Conservation (phyloP, 345 rosid species). For the Psidium friedrichsthalianum region DNA sequence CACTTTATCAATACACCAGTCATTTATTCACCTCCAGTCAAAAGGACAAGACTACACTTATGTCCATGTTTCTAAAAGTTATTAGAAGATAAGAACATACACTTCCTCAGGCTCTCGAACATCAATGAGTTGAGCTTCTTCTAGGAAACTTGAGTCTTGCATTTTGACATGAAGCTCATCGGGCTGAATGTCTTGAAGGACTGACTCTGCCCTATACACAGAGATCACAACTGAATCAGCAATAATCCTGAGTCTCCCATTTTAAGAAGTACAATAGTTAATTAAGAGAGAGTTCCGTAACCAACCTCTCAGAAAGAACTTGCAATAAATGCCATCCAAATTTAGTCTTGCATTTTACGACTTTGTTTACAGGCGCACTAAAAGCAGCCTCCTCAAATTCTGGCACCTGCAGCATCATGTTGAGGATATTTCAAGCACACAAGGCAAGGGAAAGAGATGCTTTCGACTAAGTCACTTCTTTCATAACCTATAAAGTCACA, state of each 20-base stretch:
- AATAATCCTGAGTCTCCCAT: neutral
- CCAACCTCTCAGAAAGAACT: conserved; percentile 85
- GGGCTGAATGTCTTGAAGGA: conserved; percentile 47
- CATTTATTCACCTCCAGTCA: neutral
- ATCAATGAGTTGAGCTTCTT: conserved; percentile 77
- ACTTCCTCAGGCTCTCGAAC: conserved; percentile 93
- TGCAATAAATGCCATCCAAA: conserved; percentile 92
- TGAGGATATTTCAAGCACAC: conserved; percentile 1
- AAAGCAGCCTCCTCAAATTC: conserved; percentile 95
- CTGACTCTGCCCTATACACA: conserved; percentile 33
- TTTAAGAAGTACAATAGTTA: neutral
- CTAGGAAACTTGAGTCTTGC: conserved; percentile 65
- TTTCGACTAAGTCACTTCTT: neutral
- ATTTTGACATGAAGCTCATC: conserved; percentile 64
- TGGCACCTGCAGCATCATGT: conserved; percentile 45
- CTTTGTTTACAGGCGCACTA: conserved; percentile 51
- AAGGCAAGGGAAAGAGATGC: neutral
- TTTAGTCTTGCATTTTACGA: conserved; percentile 71
- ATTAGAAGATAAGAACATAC: conserved; percentile 30
- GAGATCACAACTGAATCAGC: neutral
- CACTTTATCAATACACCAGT: neutral
- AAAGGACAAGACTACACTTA: neutral
- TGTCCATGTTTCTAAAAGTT: neutral
- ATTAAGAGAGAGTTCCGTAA: neutral
- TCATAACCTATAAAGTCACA: neutral